phyloP scores from a whole-genome alignment of 2,329 filamentous ascomycete species.

The Diplodia sapinea region DNA sequence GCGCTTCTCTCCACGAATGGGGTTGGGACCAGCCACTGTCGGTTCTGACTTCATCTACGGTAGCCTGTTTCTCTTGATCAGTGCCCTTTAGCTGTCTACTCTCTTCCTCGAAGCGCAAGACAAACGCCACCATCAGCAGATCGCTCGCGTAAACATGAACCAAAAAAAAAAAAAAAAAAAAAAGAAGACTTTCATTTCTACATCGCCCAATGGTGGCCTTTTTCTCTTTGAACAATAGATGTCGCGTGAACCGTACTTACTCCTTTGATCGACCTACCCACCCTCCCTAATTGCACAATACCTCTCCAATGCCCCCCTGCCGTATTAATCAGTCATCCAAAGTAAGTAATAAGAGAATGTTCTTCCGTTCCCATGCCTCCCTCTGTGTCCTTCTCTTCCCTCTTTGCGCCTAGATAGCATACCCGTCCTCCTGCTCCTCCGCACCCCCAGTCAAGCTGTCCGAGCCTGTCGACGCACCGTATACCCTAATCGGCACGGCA shows the following conservation, averaged over 20 bases:
- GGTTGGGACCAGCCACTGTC: conserved; percentile 9
- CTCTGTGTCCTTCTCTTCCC: neutral
- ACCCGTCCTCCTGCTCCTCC: conserved; percentile 41
- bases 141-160: neutral
- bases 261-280: neutral
- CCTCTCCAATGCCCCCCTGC: neutral
- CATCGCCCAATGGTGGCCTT: conserved; percentile 14
- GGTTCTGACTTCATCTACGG: neutral
- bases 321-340: neutral
- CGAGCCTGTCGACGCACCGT: conserved; percentile 61
- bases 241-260: neutral
- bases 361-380: neutral
- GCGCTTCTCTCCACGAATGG: neutral
- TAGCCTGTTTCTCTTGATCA: neutral
- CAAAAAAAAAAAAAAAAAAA: no score
- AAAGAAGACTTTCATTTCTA: conserved; percentile 17
- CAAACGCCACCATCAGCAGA: neutral
- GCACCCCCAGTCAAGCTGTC: conserved; percentile 33
- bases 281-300: neutral
- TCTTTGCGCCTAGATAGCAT: conserved; percentile 39
- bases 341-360: neutral
- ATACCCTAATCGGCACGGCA: conserved; percentile 81
- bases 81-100: neutral
- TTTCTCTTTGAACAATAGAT: conserved; percentile 11
- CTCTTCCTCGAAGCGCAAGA: neutral